Base-by-base conservation (phyloP, 352 stramenopile genomes). In the Blastocystis sp. region DNA sequence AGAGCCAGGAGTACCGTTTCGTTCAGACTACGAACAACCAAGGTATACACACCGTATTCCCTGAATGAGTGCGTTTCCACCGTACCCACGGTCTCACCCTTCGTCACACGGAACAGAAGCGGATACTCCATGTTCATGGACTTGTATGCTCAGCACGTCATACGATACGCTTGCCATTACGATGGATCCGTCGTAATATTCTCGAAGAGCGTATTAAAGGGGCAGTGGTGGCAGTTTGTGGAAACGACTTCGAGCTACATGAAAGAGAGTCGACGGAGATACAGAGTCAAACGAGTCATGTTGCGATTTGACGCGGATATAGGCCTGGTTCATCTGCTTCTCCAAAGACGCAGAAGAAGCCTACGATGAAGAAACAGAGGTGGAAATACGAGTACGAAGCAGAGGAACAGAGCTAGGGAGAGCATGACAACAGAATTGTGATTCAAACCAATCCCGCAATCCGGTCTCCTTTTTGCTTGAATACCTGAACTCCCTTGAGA, bases 41-140 rank as follows among this genome's bases (percentile, higher is more conserved):
- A 34, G 11, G 74, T 84, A 21, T 84, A 84, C 21, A 68, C 57
- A 19, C 74, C 74, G 48, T 84, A 84, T 54, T 84, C 74, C 19
- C 66, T 14, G 34, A 84, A 69, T 24, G 14, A 21, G 38, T 21
- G n/a, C 10, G 14, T 76, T 11, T 76, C 19, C n/a, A 59, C 42
- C 38, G n/a, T 34, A 4, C 19, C 54, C 6, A 2, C n/a, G 38
- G n/a, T 48, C 2, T 4, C 19, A n/a, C 21, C 42, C 6, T 24
- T 57, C 6, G 11, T 17, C 3, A 69, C 17, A 19, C 52, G 7
- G n/a, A 84, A 70, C 14, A 69, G 7, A 6, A 59, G 74, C 10
- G 74, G 34, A 24, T 52, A 84, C 21, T 84, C n/a, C 74, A 84
- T 84, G 52, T 70, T 59, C 11, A 69, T 84, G 2, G 6, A 34